Percentiles rank a stretch among this genome's conserved stretches.
Evolutionary conservation across 2,329 filamentous ascomycete genomes (phyloP).

Genomic region (Aureobasidium zeae): DNA sequence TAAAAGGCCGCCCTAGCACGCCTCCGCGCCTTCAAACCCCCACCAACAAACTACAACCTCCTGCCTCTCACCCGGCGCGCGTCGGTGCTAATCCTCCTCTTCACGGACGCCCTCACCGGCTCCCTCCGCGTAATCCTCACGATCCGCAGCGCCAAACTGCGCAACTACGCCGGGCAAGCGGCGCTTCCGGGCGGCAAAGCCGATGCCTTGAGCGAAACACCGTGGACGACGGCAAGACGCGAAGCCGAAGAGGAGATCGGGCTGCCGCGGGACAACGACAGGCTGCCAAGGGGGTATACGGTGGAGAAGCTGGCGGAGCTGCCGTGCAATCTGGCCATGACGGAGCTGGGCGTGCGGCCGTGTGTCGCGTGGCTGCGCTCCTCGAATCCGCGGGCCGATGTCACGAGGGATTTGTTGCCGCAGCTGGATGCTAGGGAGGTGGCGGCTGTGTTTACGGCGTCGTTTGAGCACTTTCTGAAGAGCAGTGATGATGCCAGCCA

Average conservation of each 20-base stretch:
- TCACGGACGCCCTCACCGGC: slow-evolving; percentile 71
- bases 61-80: slow-evolving; percentile 59
- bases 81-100: slow-evolving; percentile 79
- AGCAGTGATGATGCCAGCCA: slow-evolving; percentile 45
- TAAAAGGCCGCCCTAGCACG: slow-evolving; percentile 42
- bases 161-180: slow-evolving; percentile 69
- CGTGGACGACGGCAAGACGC: slow-evolving; percentile 73
- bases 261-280: slow-evolving; percentile 60
- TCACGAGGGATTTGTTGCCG: slow-evolving; percentile 44
- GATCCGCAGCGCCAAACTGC: slow-evolving; percentile 50
- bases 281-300: slow-evolving; percentile 65
- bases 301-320: slow-evolving; percentile 84
- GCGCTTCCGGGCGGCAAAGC: slow-evolving; percentile 70
- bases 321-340: slow-evolving; percentile 48
- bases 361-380: slow-evolving; percentile 57
- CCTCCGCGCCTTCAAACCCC: slow-evolving; percentile 47
- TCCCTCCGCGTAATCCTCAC: slow-evolving; percentile 62
- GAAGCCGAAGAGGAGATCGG: slow-evolving; percentile 94
- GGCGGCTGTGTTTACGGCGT: slow-evolving; percentile 84
- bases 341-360: slow-evolving; percentile 41
- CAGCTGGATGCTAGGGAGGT: slow-evolving; percentile 82
- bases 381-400: slow-evolving; percentile 44
- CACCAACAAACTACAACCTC: slow-evolving; percentile 47
- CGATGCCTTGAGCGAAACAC: slow-evolving; percentile 45
- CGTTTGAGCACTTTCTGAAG: slow-evolving; percentile 73